These are phyloP conservation scores for Cladophialophora immunda DNA, from an alignment of 2,329 filamentous ascomycete species.

Conservation along the genomic window DNA sequence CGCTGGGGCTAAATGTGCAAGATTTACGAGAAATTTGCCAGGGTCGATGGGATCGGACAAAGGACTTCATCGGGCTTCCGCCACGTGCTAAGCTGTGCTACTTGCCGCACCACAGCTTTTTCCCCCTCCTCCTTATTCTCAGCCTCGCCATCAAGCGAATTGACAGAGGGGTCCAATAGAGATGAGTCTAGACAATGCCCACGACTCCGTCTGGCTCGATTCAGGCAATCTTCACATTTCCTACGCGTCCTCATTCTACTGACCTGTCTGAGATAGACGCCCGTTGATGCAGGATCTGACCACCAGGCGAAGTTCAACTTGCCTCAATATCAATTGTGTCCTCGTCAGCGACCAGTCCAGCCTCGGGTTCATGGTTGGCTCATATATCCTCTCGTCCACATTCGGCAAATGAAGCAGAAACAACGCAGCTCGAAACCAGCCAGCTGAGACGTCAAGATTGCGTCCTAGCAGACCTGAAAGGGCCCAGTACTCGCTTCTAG, in stretches of 20 bases:
- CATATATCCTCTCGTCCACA: neutral
- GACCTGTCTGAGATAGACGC: neutral
- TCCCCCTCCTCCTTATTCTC: neutral
- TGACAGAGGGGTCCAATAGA: neutral
- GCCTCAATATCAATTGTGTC: neutral
- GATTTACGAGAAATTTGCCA: neutral
- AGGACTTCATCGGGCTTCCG: neutral
- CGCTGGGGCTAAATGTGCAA: conserved; percentile 2
- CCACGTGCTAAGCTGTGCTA: conserved; percentile 1
- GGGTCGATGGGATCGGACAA: neutral
- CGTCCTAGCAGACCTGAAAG: neutral
- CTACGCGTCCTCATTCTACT: neutral
- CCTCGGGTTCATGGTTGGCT: neutral
- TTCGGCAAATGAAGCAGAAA: neutral
- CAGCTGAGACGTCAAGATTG: neutral
- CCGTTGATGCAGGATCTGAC: neutral
- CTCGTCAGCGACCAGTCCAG: neutral
- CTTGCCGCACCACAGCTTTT: neutral
- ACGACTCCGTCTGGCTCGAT: neutral
- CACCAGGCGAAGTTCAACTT: neutral
- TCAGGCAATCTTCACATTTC: neutral
- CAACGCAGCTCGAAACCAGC: neutral
- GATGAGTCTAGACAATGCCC: neutral
- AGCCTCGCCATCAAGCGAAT: neutral
- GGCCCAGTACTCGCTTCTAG: neutral